Percentiles rank a stretch among this genome's conserved stretches.
phyloP scores from a whole-genome alignment of 139 green algal species.

The Chlorella sp. region DNA sequence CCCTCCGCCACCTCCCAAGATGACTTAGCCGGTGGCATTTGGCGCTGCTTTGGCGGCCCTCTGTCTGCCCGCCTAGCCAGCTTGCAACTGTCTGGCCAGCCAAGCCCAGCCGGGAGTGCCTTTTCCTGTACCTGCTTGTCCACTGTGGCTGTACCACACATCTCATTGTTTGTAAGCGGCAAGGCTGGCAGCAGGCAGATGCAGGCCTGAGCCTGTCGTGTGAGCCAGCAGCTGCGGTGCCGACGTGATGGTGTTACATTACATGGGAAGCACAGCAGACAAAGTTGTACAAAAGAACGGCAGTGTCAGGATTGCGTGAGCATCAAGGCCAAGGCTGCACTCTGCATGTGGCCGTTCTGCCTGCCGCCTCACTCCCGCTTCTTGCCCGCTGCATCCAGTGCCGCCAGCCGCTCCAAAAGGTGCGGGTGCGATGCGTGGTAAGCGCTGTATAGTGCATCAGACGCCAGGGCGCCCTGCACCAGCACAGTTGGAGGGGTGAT shows the following conservation, averaged over 20 bases:
- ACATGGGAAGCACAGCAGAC: background rate
- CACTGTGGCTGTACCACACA: background rate
- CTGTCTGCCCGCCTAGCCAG: background rate
- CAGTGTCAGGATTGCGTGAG: no score
- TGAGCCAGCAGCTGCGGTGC: no score
- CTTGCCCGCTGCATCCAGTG: slow-evolving; percentile 65
- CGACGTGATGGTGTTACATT: background rate
- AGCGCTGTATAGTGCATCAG: slow-evolving; percentile 67
- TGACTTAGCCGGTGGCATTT: background rate
- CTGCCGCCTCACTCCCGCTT: slow-evolving; percentile 34
- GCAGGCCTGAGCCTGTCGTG: no score
- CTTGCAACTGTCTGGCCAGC: background rate
- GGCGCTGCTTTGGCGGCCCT: no score
- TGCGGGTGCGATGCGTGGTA: slow-evolving; percentile 89
- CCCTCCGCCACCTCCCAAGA: slow-evolving; percentile 24
- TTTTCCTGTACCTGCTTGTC: background rate
- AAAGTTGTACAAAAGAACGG: no score
- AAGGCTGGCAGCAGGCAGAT: no score
- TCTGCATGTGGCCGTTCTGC: no score
- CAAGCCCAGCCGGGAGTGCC: background rate
- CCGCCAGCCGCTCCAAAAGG: slow-evolving; percentile 78
- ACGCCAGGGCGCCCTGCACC: slow-evolving; percentile 44
- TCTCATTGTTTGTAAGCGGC: no score
- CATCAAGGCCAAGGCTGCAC: no score
- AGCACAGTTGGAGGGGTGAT: background rate